Evolutionary conservation across 2,329 filamentous ascomycete genomes (phyloP).

Genomic region (Fusarium marasasianum): DNA sequence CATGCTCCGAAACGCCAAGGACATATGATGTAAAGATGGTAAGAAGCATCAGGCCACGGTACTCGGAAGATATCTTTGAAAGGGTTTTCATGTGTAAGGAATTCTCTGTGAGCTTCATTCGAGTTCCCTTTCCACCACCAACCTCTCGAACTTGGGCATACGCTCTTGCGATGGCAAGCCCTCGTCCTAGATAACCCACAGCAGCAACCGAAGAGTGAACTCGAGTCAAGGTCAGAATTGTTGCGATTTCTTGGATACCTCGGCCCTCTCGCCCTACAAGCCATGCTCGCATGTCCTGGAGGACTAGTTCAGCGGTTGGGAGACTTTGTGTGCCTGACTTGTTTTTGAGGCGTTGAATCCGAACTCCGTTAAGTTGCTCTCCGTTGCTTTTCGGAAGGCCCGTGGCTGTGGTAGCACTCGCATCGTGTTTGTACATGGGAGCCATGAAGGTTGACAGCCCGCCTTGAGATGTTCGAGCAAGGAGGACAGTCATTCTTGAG

Average conservation of each 20-base stretch:
- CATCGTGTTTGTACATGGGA: slow-evolving; percentile 63
- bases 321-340: slow-evolving; percentile 77
- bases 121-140: slow-evolving; percentile 53
- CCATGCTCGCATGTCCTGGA: slow-evolving; percentile 70
- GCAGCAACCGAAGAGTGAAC: slow-evolving; percentile 65
- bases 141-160: slow-evolving; percentile 67
- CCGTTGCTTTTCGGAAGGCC: slow-evolving; percentile 41
- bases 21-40: slow-evolving; percentile 63
- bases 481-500: slow-evolving; percentile 65
- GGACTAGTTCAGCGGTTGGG: slow-evolving; percentile 77
- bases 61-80: slow-evolving; percentile 64
- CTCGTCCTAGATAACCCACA: slow-evolving; percentile 63
- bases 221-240: slow-evolving; percentile 73
- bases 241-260: slow-evolving; percentile 74
- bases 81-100: slow-evolving; percentile 67
- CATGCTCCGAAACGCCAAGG: slow-evolving; percentile 64
- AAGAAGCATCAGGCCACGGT: slow-evolving; percentile 66
- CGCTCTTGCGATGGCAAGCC: slow-evolving; percentile 65
- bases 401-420: slow-evolving; percentile 43
- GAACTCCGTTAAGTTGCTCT: slow-evolving; percentile 70
- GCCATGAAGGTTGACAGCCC: slow-evolving; percentile 63
- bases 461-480: slow-evolving; percentile 63
- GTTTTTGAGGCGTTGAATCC: slow-evolving; percentile 75
- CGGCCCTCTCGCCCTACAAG: slow-evolving; percentile 72
- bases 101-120: slow-evolving; percentile 60